Conservation (phyloP, 2,329 filamentous ascomycete genomes). For the Arthrocladium fulminans region DNA sequence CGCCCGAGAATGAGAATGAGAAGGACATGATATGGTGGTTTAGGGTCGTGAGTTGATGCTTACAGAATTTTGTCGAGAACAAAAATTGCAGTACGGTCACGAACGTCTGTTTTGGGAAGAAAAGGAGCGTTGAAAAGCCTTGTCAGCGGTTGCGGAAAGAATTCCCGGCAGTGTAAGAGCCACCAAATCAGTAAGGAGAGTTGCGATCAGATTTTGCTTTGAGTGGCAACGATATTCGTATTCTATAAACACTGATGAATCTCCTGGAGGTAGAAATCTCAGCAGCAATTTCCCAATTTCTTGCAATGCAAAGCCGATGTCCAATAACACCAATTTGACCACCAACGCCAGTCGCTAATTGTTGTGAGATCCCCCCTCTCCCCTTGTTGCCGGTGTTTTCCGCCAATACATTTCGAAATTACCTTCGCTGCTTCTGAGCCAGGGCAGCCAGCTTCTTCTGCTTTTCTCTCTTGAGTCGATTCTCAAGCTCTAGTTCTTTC, state of each 20-base stretch:
- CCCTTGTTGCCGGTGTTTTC: background rate
- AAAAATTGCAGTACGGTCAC: too few species aligned
- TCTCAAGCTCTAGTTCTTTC: conserved; percentile 35
- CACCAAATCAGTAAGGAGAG: too few species aligned
- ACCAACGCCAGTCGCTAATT: conserved; percentile 9
- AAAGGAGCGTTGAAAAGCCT: too few species aligned
- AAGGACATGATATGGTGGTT: conserved; percentile 29
- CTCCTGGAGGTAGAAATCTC: too few species aligned
- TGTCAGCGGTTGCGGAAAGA: background rate
- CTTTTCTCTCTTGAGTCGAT: conserved; percentile 39
- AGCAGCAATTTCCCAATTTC: background rate
- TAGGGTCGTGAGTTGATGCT: background rate
- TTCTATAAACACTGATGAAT: background rate
- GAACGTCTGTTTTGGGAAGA: too few species aligned
- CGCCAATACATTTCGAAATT: background rate
- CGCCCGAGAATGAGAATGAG: conserved; percentile 51
- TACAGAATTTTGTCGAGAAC: background rate
- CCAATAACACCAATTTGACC: background rate
- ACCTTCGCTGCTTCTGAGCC: conserved; percentile 24
- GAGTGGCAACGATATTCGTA: background rate
- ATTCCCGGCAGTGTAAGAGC: background rate
- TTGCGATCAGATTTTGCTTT: background rate
- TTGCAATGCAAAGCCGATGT: background rate
- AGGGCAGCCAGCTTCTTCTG: conserved; percentile 33
- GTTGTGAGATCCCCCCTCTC: background rate